phyloP scores from a whole-genome alignment of 2,329 filamentous ascomycete species.

The Diplodia sapinea region DNA sequence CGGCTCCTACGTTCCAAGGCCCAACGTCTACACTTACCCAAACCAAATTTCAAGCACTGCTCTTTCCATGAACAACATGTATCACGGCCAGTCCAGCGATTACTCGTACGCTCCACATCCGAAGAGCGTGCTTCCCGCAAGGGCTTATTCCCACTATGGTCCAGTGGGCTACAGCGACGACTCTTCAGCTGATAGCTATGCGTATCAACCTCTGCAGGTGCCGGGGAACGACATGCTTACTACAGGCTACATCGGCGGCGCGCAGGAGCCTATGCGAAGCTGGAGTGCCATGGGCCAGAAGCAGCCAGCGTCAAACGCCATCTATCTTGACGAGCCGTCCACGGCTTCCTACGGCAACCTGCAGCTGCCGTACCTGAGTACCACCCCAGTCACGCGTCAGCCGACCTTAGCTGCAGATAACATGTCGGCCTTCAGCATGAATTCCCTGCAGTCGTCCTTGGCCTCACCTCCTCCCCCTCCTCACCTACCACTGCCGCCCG shows the following conservation, averaged over 20 bases:
- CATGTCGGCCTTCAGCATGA: slow-evolving; percentile 30
- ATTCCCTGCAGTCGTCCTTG: slow-evolving; percentile 27
- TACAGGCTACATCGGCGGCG: not conserved
- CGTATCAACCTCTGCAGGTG: slow-evolving; percentile 23
- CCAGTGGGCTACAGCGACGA: slow-evolving; percentile 21
- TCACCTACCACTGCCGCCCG: slow-evolving; percentile 4
- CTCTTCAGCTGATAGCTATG: slow-evolving; percentile 22
- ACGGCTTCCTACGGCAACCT: slow-evolving; percentile 18
- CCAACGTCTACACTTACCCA: slow-evolving; percentile 1
- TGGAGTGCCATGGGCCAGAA: slow-evolving; percentile 26
- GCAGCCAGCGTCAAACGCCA: slow-evolving; percentile 2
- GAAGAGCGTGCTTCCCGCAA: slow-evolving; percentile 8
- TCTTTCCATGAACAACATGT: slow-evolving; percentile 13
- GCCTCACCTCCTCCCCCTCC: slow-evolving; percentile 10
- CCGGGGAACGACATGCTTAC: slow-evolving; percentile 4
- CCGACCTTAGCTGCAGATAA: slow-evolving; percentile 19
- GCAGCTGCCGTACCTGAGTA: slow-evolving; percentile 27
- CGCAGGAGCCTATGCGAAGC: slow-evolving; percentile 4
- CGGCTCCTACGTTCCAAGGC: slow-evolving; percentile 17
- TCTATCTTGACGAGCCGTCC: slow-evolving; percentile 19
- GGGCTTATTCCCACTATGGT: slow-evolving; percentile 14
- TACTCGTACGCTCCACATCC: not conserved
- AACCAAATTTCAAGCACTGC: slow-evolving; percentile 2
- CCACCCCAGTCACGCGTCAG: slow-evolving; percentile 18
- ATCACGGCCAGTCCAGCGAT: slow-evolving; percentile 11